Evolutionary conservation across 176 grass and related monocot genomes (phyloP), one percentile per base, ranked within the genome.

Genomic region (Eleusine coracana): DNA sequence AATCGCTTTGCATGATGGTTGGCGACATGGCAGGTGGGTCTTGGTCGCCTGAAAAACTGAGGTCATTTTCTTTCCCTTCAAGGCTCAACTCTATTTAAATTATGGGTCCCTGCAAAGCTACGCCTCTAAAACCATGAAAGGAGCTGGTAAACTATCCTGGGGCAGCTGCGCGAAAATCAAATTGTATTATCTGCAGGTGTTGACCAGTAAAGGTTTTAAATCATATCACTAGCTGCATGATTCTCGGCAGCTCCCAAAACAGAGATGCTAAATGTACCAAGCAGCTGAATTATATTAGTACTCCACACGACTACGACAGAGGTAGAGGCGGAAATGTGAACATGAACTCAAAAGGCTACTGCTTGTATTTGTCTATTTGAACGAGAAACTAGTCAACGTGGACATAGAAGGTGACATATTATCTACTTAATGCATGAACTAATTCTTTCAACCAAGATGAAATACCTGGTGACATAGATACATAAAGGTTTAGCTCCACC

Each of bases 21-120:
- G 80, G 40, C 11, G 4, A 81, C 16, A 31, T 20, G 61, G 45
- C 36, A 66, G 61, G n/a, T 75, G 12, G 31, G n/a, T 20, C 14
- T 54, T 76, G 62, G 72, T 34, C 82, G 40, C 49, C 34, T 34
- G 70, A 84, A 46, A 66, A 66, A 63, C 4, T 27, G 25, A 21
- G 17, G 12, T 3, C 23, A 2, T 31, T 56, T 27, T 67, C 71
- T 42, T 71, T 16, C 77, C 46, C 12, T 38, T 68, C 51, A 51
- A n/a, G 16, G 27, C 3, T 45, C 27, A 61, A 1, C 38, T 69
- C 41, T 70, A 5, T 69, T 56, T 70, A 4, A 0, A 7, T 27
- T 31, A 6, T 27, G 21, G 75, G 40, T 29, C 70, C 14, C 51
- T 61, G 67, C 9, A 61, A 71, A 61, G 36, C 38, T 21, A 71